These are phyloP conservation scores for Colletotrichum sublineola DNA, from an alignment of 2,329 filamentous ascomycete species.

Conservation along the genomic window DNA sequence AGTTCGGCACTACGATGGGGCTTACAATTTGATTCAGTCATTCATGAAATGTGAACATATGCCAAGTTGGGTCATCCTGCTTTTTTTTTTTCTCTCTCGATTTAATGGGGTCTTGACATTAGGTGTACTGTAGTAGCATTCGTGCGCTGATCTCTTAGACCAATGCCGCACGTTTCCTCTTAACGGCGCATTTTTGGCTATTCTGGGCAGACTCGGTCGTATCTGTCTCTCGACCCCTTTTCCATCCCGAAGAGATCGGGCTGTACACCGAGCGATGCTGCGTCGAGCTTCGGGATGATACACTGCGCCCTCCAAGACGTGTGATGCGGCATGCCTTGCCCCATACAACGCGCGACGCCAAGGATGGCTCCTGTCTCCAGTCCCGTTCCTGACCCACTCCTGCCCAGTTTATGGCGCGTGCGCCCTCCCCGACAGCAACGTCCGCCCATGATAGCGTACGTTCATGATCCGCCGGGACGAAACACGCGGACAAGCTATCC, in stretches of 20 bases:
- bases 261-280: conserved; percentile 22
- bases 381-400: conserved; percentile 2
- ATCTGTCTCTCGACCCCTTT: neutral
- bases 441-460: conserved; percentile 11
- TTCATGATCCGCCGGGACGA: conserved; percentile 18
- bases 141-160: conserved; percentile 22
- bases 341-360: conserved; percentile 4
- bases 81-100: neutral
- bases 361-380: conserved; percentile 29
- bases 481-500: conserved; percentile 31
- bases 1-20: neutral
- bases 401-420: neutral
- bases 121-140: conserved; percentile 28
- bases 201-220: conserved; percentile 14
- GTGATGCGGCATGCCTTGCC: neutral
- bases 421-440: neutral
- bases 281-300: conserved; percentile 39
- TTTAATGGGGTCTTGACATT: conserved; percentile 30
- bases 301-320: conserved; percentile 15
- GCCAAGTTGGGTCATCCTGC: neutral
- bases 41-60: neutral
- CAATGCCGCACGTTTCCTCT: conserved; percentile 18
- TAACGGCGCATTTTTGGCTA: conserved; percentile 25
- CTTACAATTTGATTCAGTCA: neutral
- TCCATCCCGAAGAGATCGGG: neutral